Base-by-base conservation (phyloP, 805 yeast species). In the Torulaspora franciscae region DNA sequence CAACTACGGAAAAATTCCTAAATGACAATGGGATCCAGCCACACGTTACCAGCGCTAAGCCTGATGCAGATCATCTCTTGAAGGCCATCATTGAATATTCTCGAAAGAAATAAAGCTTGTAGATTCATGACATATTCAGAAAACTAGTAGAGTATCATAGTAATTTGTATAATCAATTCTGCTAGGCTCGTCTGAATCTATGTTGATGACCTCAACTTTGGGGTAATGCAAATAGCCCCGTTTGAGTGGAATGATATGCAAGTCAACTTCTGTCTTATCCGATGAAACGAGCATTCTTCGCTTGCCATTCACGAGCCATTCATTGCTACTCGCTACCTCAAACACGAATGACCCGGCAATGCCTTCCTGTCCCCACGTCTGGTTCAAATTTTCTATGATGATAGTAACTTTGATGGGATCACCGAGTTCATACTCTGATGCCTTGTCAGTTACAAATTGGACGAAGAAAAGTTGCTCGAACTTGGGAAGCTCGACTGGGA, bases 281-380 rank as follows among this genome's bases (percentile, higher is more conserved):
- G 74, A 63, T 2, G 68, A 59, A 49, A 88, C 76, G 8, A 69
- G 59, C 36, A 79, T 77, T 45, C 70, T 72, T 47, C 79, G 79
- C 49, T 76, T 71, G 0, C 98, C 98, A 5, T 87, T 79, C 4
- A 89, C 67, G 2, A 88, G 59, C 98, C 98, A 91, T 42, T 88
- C 96, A 24, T 71, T 71, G 24, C 72, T 76, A 23, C 75, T 72
- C 13, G 66, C 62, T 1, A 85, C 56, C 13, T 74, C 76, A 30
- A 79, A 66, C 40, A 70, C 70, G 54, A 75, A 78, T 25, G 27
- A 15, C 8, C 43, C 49, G 2, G 38, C 25, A 4, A 28, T 30
- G 6, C 28, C 42, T 7, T 35, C 36, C 3, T 32, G 27, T 5
- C 42, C 49, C 67, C 66, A 63, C 33, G 43, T 43, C 4, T 35